A percentile compares a stretch with the other conserved stretches of the same genome.
Evolutionary conservation across 495 filamentous ascomycete genomes (phyloP).

Genomic region (Penicillium coffeae): DNA sequence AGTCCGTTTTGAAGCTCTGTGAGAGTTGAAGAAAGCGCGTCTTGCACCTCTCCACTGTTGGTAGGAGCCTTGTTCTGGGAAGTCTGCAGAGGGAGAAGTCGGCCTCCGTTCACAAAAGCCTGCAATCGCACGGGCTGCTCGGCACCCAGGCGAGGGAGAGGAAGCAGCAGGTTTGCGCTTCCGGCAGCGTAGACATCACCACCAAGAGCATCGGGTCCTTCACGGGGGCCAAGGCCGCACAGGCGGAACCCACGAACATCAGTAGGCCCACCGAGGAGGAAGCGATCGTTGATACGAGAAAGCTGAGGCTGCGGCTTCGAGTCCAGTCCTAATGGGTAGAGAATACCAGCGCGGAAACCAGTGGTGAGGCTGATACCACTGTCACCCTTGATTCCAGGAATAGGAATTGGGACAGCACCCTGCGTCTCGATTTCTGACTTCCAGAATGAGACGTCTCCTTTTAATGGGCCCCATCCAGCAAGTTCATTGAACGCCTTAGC

Average conservation of each 20-base stretch:
- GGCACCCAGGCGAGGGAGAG: conserved; percentile 71
- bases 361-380: conserved; percentile 72
- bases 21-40: conserved; percentile 50
- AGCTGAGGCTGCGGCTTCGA: conserved; percentile 49
- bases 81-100: conserved; percentile 71
- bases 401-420: conserved; percentile 63
- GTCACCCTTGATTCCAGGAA: conserved; percentile 61
- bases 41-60: conserved; percentile 50
- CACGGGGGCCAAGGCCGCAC: conserved; percentile 80
- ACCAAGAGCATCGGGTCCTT: conserved; percentile 78
- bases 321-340: conserved; percentile 57
- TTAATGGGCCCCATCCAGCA: conserved; percentile 78
- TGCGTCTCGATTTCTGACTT: conserved; percentile 83
- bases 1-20: conserved; percentile 67
- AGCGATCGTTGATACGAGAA: conserved; percentile 88
- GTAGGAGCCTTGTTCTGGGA: conserved; percentile 49
- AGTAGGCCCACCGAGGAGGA: conserved; percentile 89
- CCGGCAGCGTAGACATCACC: conserved; percentile 90
- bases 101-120: conserved; percentile 84
- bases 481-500: conserved; percentile 73
- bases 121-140: conserved; percentile 86
- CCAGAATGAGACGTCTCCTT: conserved; percentile 85
- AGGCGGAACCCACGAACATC: conserved; percentile 92
- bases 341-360: conserved; percentile 58
- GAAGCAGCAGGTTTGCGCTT: conserved; percentile 76